Conservation (phyloP, 768 basidiomycete genomes). For the Leucocoprinus birnbaumii region DNA sequence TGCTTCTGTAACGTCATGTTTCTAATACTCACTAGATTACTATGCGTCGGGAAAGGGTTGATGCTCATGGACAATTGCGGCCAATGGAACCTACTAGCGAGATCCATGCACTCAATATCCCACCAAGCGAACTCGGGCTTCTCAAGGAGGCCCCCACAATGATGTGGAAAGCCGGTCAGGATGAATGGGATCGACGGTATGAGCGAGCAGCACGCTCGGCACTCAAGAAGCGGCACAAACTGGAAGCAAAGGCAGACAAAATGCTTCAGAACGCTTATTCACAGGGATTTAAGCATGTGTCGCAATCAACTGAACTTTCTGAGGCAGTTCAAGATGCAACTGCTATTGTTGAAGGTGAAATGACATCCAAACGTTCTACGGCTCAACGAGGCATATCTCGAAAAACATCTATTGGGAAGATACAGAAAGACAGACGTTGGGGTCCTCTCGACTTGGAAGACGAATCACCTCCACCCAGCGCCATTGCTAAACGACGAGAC, state of each 20-base stretch:
- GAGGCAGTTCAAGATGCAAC: too few species aligned
- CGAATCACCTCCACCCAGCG: slow-evolving; percentile 69
- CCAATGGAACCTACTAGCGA: slow-evolving; percentile 60
- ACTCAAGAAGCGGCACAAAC: slow-evolving; percentile 38
- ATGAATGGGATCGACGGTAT: slow-evolving; percentile 59
- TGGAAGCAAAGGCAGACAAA: slow-evolving; percentile 40
- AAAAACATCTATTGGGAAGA: slow-evolving; percentile 22
- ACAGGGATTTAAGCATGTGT: too few species aligned
- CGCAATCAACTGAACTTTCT: too few species aligned
- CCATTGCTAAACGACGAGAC: slow-evolving; percentile 69
- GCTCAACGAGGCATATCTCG: slow-evolving; percentile 8
- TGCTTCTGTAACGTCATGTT: too few species aligned
- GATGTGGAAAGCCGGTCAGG: slow-evolving; percentile 64
- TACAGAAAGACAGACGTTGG: slow-evolving; percentile 42
- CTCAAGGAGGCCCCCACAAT: slow-evolving; percentile 72
- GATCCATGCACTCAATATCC: slow-evolving; percentile 50
- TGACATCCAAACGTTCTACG: slow-evolving; percentile 10
- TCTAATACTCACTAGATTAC: slow-evolving; percentile 23
- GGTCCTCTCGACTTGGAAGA: slow-evolving; percentile 59
- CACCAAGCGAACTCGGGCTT: slow-evolving; percentile 56
- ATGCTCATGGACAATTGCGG: slow-evolving; percentile 54
- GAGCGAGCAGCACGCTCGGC: slow-evolving; percentile 36
- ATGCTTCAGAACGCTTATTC: slow-evolving; percentile 38
- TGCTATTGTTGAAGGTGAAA: too few species aligned
- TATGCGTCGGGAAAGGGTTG: slow-evolving; percentile 78